These are phyloP conservation scores for Pythium catenulatum DNA, from an alignment of 352 stramenopile species.

Conservation along the genomic window DNA sequence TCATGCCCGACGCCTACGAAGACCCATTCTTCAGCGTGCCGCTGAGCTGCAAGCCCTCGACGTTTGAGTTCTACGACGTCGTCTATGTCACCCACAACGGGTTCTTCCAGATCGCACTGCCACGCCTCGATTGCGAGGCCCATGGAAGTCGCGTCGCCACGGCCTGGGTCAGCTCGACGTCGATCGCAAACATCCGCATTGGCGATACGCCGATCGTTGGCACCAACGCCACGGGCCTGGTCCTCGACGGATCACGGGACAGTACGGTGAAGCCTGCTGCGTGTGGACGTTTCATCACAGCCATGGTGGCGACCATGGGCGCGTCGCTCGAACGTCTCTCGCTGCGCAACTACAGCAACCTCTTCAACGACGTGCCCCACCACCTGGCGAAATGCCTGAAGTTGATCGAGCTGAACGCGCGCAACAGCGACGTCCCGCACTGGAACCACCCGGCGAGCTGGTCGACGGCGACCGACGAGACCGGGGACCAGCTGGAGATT, in stretches of 20 bases:
- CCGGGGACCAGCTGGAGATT: neutral
- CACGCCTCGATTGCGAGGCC: neutral
- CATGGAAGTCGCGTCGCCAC: neutral
- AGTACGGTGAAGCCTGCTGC: too few relatives aligned
- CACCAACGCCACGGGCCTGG: neutral
- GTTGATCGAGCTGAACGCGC: neutral
- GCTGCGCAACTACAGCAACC: neutral
- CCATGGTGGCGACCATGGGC: neutral
- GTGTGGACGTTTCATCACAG: neutral
- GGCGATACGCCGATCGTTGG: neutral
- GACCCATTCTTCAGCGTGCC: neutral
- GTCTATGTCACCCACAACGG: neutral
- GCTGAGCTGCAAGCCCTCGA: neutral
- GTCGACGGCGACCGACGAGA: neutral
- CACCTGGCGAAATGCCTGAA: neutral
- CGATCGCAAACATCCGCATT: neutral
- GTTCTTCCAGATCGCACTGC: neutral
- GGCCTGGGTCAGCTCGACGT: neutral
- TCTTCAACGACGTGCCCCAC: neutral
- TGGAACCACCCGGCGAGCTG: neutral
- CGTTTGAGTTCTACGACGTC: neutral
- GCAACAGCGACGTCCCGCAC: neutral
- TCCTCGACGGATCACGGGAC: neutral
- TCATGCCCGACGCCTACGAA: neutral
- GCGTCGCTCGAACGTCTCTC: neutral